Evolutionary conservation across 2,329 filamentous ascomycete species (phyloP), one percentile per base, ranked within the genome.

Genomic region (Colletotrichum sp.): DNA sequence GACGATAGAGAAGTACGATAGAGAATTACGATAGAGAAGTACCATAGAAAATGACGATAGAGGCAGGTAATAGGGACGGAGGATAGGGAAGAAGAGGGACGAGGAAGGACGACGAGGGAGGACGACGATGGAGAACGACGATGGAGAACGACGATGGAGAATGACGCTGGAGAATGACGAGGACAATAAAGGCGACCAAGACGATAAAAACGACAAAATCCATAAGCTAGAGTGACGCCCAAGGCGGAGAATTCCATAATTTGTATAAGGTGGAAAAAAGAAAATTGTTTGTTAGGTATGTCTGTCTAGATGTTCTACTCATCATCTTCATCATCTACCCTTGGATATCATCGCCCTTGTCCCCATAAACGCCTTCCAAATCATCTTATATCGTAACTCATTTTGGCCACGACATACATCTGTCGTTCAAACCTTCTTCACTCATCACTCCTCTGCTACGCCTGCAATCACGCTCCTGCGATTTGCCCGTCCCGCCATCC

Each of bases 391-490:
- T 52, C 44, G 44, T 52, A 52, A 52, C 44, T 52, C n/a, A 13
- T 52, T 52, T 52, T 52, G 44, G 1, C 10, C n/a, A 52, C 63
- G 15, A 39, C 34, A 9, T 49, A 18, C 1, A 49, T 39, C 36
- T 24, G 28, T 63, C 26, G 10, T 63, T 36, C 18, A 30, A 30
- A 13, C 3, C 12, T 30, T 63, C 59, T 26, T 24, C 36, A 7
- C n/a, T n/a, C 8, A 6, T 32, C 12, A 74, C n/a, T 65, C 59
- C n/a, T 73, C 64, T 13, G 59, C 44, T 6, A 67, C 71, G 2
- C 74, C 70, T 21, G 36, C 64, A 32, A 74, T 69, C 15, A 74
- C 34, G 26, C 74, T 76, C 18, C 71, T 44, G 30, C 74, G 74
- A 2, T 76, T 76, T 26, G 28, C 36, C 18, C 70, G 70, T 16